phyloP scores from a whole-genome alignment of 352 stramenopile species.

The Phytophthora palmivora region DNA sequence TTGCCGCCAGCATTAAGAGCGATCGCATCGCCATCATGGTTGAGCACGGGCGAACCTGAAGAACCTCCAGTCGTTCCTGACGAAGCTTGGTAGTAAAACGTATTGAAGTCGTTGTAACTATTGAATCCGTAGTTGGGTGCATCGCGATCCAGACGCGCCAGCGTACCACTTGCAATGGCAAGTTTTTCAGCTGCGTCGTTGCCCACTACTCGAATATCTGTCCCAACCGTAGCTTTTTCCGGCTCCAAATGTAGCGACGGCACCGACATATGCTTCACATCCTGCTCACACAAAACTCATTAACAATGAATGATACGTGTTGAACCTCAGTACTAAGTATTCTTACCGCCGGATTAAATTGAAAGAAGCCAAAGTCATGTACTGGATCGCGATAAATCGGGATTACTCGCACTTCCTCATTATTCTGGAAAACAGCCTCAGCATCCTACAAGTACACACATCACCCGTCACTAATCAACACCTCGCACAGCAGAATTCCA shows the following conservation, averaged over 20 bases:
- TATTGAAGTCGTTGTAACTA: constrained; percentile 95
- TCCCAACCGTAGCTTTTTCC: constrained; percentile 89
- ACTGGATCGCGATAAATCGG: constrained; percentile 93
- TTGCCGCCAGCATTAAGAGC: constrained; percentile 93
- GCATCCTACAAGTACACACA: constrained; percentile 57
- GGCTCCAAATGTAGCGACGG: constrained; percentile 81
- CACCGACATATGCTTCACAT: constrained; percentile 88
- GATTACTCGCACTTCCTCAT: constrained; percentile 93
- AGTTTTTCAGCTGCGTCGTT: constrained; percentile 95
- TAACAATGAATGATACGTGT: background rate
- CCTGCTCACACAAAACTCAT: constrained; percentile 35
- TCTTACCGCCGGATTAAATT: constrained; percentile 84
- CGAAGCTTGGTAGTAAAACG: constrained; percentile 93
- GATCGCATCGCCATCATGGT: constrained; percentile 88
- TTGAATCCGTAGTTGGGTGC: constrained; percentile 90
- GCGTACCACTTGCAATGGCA: constrained; percentile 91
- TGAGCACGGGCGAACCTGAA: constrained; percentile 90
- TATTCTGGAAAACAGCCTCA: constrained; percentile 94
- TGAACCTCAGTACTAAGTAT: background rate
- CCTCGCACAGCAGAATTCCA: background rate
- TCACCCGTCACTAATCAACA: background rate
- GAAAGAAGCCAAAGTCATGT: constrained; percentile 94
- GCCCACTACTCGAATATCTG: constrained; percentile 93
- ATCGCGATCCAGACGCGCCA: constrained; percentile 91
- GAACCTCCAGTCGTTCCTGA: constrained; percentile 81